Evolutionary conservation across 2,329 filamentous ascomycete genomes (phyloP).

Genomic region (Colletotrichum musae): DNA sequence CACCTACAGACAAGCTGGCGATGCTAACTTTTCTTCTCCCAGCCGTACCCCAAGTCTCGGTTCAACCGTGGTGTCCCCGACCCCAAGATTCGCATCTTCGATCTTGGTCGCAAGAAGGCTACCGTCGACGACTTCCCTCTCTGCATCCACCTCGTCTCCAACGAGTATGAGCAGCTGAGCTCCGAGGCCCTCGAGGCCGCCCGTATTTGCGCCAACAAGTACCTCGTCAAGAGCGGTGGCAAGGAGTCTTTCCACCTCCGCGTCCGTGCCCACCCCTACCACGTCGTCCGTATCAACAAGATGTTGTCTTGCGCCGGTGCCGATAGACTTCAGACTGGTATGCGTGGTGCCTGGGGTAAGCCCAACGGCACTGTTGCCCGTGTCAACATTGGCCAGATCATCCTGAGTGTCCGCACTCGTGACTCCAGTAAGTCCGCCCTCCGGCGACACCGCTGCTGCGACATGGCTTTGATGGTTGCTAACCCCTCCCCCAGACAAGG

Average conservation of each 20-base stretch:
- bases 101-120: conserved; percentile 98
- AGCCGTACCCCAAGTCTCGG: conserved; percentile 99
- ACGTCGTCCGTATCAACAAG: conserved; percentile 99
- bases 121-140: conserved; percentile 99
- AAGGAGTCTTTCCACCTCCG: conserved; percentile 83
- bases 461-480: conserved; percentile 39
- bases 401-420: conserved; percentile 97
- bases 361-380: conserved; percentile 98
- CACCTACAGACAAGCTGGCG: not conserved
- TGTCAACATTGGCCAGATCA: conserved; percentile 99
- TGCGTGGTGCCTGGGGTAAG: conserved; percentile 99
- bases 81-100: conserved; percentile 95
- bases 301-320: conserved; percentile 99
- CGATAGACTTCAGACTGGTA: conserved; percentile 99
- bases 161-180: conserved; percentile 99
- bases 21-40: conserved; percentile 1
- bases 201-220: conserved; percentile 99
- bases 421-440: conserved; percentile 79
- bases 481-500: conserved; percentile 75
- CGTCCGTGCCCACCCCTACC: conserved; percentile 96
- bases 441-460: not conserved
- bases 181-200: conserved; percentile 99
- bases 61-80: conserved; percentile 99
- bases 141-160: conserved; percentile 99
- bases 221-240: conserved; percentile 79